Evolutionary conservation across 1,284 basidiomycete genomes (phyloP), one percentile per base, ranked within the genome.

Genomic region (Ceratobasidium sp.): DNA sequence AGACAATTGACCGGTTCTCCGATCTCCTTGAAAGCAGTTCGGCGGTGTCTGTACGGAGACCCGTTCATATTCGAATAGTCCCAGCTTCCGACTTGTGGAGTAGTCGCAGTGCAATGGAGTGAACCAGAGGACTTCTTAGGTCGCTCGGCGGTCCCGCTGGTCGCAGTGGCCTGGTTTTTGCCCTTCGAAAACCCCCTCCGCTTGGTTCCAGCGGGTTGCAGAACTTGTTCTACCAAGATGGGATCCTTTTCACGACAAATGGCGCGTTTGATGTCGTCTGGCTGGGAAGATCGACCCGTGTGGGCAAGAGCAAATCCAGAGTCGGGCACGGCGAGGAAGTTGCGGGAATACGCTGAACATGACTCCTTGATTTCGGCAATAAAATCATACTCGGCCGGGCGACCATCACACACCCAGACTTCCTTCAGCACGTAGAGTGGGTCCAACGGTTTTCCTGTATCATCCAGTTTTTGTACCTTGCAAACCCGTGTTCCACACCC

Each of bases 21-120:
- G 15, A 69, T 46, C 42, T 78, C 77, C 61, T 78, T 28, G 26
- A 65, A 73, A 7, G 73, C 77, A n/a, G 74, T 73, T 42, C 69
- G 77, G 42, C 74, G 73, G 28, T 73, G 77, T 23, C 38, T 10
- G 13, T 59, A 59, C 13, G 57, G 42, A 50, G 23, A 28, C 15
- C 5, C 15, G n/a, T 69, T 54, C 15, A 40, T 15, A 23, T 48
- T 7, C 70, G 42, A 17, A 73, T 38, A 7, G 44, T 64, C 38
- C 56, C 44, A 28, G 28, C 28, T 40, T 12, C 28, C 67, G 5
- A 1, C 52, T 17, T 38, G 56, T 23, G 57, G 12, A 6, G 44
- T 9, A 38, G 23, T 33, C 23, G 33, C 2, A 33, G 23, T 42
- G 44, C 23, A 23, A 26, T 66, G 64, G 28, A 4, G 6, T 1